Conservation (phyloP, 2,329 filamentous ascomycete species). For the Diaporthe sp. region DNA sequence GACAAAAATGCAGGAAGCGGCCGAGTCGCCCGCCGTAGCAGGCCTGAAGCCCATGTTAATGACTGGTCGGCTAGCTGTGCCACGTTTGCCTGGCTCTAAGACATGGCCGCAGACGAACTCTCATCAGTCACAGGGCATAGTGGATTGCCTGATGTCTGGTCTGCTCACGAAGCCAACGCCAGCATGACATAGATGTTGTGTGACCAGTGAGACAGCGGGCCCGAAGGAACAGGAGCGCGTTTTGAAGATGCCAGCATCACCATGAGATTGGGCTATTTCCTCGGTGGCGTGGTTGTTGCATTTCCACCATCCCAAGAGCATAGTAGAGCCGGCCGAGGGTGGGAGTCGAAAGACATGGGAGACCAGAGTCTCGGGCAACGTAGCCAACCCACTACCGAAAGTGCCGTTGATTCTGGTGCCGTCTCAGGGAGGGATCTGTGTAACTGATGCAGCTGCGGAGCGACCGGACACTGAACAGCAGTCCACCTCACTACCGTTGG, state of each 20-base stretch:
- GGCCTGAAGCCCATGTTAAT: background rate
- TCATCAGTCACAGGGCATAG: background rate
- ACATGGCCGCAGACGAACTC: background rate
- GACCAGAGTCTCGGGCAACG: slow-evolving; percentile 24
- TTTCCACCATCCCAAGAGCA: background rate
- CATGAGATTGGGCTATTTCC: slow-evolving; percentile 9
- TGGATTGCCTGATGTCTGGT: slow-evolving; percentile 18
- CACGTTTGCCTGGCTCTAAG: background rate
- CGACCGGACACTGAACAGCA: slow-evolving; percentile 29
- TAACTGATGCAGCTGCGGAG: slow-evolving; percentile 33
- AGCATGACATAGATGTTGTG: slow-evolving; percentile 30
- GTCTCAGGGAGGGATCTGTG: slow-evolving; percentile 15
- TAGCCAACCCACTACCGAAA: slow-evolving; percentile 34
- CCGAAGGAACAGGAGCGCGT: background rate
- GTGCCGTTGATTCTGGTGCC: slow-evolving; percentile 25
- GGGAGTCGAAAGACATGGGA: slow-evolving; percentile 24
- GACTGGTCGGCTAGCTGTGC: slow-evolving; percentile 5
- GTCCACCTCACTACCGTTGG: slow-evolving; percentile 24
- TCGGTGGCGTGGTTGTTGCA: slow-evolving; percentile 31
- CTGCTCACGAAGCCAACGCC: background rate
- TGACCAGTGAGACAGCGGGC: slow-evolving; percentile 20
- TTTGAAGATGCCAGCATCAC: background rate
- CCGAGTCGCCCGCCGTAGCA: slow-evolving; percentile 31
- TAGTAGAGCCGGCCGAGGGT: background rate
- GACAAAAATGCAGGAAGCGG: slow-evolving; percentile 14